Base-by-base conservation (phyloP, 75 land plant genomes). In the Isoetes taiwanensis region DNA sequence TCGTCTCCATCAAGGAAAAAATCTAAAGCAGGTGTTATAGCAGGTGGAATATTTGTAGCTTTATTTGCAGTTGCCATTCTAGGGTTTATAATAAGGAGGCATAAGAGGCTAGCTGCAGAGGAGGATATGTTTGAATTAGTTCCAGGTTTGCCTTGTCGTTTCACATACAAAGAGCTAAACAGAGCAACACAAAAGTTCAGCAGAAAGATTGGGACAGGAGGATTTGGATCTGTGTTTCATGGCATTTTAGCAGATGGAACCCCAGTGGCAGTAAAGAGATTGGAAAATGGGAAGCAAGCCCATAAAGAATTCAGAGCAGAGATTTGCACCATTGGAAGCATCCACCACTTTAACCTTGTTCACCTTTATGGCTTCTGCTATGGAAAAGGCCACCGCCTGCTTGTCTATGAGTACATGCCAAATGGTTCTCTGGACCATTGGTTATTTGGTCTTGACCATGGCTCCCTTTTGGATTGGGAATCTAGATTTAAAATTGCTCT, bases 261-360 rank as follows among this genome's bases (percentile, higher is more conserved):
- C 40, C 62, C 62, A 5, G 69, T 75, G 1, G 84, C 84, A 2
- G 67, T 81, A 17, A 81, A 81, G 56, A 74, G 70, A 57, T 75
- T 81, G 1, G 63, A 61, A 20, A 72, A 38, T 29, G 55, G 50
- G 25, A 23, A 34, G 32, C 72, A 76, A 27, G 82, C 83, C 12
- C 54, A 69, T 24, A 60, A 80, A 1, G 80, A 83, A 54, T 83
- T 83, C 54, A 55, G 73, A 2, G 80, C 83, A 26, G 86, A 83
- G 58, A 76, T 83, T 79, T 77, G 76, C 42, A 83, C 86, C 12
- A 40, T 83, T 31, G 83, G 80, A 2, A 80, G 76, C 52, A 77
- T 83, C 52, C 76, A 80, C 69, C 86, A 83, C 56, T 30, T 30
- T 2, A 83, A 83, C 50, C 66, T 79, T 19, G 86, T 76, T 0